These are phyloP conservation scores for Coniochaeta sp. DNA, from an alignment of 2,329 filamentous ascomycete species.

Conservation along the genomic window DNA sequence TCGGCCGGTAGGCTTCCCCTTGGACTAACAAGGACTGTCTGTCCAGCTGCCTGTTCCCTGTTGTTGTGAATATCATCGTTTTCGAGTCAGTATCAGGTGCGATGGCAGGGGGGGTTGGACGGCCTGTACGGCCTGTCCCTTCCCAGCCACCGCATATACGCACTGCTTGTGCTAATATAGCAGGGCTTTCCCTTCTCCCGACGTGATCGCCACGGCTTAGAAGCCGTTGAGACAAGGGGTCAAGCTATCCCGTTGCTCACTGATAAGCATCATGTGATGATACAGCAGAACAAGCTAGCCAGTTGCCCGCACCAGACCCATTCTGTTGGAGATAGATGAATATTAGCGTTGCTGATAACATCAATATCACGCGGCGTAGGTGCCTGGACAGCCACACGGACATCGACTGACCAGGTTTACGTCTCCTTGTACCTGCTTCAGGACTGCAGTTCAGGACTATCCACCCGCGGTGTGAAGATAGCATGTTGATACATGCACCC, in stretches of 20 bases:
- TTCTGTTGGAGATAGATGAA: slow-evolving; percentile 16
- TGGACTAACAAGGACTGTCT: background rate
- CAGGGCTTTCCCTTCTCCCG: slow-evolving; percentile 12
- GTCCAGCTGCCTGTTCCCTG: background rate
- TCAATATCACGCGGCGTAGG: slow-evolving; percentile 11
- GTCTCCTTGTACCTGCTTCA: slow-evolving; percentile 14
- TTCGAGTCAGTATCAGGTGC: background rate
- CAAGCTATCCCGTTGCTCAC: slow-evolving; percentile 7
- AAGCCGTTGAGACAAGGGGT: slow-evolving; percentile 5
- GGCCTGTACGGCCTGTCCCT: background rate
- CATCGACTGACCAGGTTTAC: slow-evolving; percentile 15
- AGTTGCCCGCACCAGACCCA: background rate
- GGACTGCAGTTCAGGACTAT: background rate
- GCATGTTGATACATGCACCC: slow-evolving; percentile 5
- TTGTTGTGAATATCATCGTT: background rate
- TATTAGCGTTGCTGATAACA: slow-evolving; percentile 8
- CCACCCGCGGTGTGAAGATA: slow-evolving; percentile 8
- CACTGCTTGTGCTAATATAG: slow-evolving; percentile 13
- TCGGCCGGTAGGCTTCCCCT: background rate
- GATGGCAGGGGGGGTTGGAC: background rate
- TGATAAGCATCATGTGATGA: slow-evolving; percentile 9
- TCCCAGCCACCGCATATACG: slow-evolving; percentile 7
- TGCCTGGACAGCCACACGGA: slow-evolving; percentile 3
- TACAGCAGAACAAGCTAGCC: background rate
- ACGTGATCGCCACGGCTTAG: slow-evolving; percentile 10